Base-by-base conservation (phyloP, 2,329 filamentous ascomycete genomes). In the Epichloe sibirici region DNA sequence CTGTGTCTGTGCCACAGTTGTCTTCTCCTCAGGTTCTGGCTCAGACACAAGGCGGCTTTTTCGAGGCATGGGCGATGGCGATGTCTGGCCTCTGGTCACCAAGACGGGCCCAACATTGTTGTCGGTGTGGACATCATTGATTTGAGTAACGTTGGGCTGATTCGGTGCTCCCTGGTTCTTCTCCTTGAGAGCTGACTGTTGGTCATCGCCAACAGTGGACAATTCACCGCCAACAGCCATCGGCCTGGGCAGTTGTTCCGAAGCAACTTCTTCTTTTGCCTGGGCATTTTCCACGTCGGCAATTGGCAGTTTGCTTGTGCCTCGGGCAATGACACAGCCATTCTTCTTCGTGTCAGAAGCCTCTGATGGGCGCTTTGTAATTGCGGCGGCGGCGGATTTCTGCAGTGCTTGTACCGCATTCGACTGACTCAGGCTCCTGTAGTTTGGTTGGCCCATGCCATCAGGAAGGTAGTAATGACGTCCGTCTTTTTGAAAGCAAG, bases 341-440 rank as follows among this genome's bases (percentile, higher is more conserved):
- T 31, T 42, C 2, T 39, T 45, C 40, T 45, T 38, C 25, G 5
- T 2, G 8, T 28, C 42, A 21, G 9, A 11, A 17, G 35, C 34
- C 44, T 23, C 11, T 9, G 34, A 15, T 17, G 34, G 21, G 11
- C 49, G 42, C 34, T 37, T 51, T 3, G 49, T 45, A 4, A 56
- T 59, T 2, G 61, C 64, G 3, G 61, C 62, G 11, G 59, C 58
- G 5, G 60, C 58, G 9, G 66, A 66, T 49, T 61, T 59, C 9
- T 62, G 59, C 35, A 67, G 53, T 17, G 61, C 61, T n/a, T 62
- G 45, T 7, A 59, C 52, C 4, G 56, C 53, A 25, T 25, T 38
- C 4, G 37, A 17, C n/a, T 44, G 48, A 35, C 43, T 43, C n/a
- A n/a, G 12, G 11, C 25, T 23, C 21, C 42, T 35, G 17, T 44